phyloP scores from a whole-genome alignment of 129 eudicot species.

The Kitagawia praeruptora region DNA sequence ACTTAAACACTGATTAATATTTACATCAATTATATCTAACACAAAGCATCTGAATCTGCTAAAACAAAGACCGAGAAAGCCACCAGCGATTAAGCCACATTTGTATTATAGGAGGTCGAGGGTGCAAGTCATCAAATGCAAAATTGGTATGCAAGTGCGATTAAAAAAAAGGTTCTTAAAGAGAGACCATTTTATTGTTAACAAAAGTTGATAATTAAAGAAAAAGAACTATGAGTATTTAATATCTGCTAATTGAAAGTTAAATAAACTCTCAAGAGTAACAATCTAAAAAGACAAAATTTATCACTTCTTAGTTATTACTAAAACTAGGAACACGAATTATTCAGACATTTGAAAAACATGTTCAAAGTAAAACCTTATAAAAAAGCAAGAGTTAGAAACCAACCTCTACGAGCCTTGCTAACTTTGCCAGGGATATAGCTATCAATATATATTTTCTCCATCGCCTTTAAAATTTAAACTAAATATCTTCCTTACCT shows the following conservation, averaged over 20 bases:
- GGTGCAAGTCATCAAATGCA: not conserved
- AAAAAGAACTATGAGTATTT: not conserved
- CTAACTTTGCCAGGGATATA: not conserved
- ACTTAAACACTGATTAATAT: no score
- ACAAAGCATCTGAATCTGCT: no score
- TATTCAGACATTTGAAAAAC: not conserved
- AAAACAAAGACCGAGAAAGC: no score
- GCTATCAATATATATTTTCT: not conserved
- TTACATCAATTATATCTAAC: no score
- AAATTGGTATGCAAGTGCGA: not conserved
- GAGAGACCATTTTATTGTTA: not conserved
- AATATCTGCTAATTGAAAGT: not conserved
- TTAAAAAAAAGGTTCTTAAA: not conserved
- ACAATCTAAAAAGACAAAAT: not conserved
- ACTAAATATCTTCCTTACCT: conserved; percentile 14
- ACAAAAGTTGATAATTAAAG: not conserved
- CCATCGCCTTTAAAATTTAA: not conserved
- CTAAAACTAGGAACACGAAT: not conserved
- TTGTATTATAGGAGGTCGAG: no score
- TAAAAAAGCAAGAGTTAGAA: not conserved
- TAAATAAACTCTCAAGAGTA: not conserved
- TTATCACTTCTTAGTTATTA: not conserved
- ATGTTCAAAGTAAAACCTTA: not conserved
- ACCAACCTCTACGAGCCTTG: not conserved
- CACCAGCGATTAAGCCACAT: no score